Evolutionary conservation across 352 stramenopile genomes (phyloP), one percentile per base, ranked within the genome.

Genomic region (Blastocystis sp.): DNA sequence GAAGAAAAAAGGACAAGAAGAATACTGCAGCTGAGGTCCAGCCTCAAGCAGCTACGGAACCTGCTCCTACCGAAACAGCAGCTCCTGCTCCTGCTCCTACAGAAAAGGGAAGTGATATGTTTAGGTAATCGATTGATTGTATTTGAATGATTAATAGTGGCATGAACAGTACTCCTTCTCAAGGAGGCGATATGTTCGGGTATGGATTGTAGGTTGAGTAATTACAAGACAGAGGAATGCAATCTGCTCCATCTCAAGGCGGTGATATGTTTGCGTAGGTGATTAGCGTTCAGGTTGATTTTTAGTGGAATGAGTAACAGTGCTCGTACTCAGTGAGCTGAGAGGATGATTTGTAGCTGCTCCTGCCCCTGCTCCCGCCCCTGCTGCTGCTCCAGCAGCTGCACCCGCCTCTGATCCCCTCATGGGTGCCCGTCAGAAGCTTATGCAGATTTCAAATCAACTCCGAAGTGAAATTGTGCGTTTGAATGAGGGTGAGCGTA

Each of bases 401-500:
- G 1, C 54, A 13, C 30, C 17, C 6, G 22, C 42, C 44, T 24
- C 69, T 17, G 77, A 88, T 70, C 48, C 77, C 37, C 54, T 88
- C 24, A 88, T 77, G 58, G 77, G 58, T 78, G 54, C 77, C 48
- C 58, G 62, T 37, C 77, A 88, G 62, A 88, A 88, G 57, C 35
- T 88, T 33, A 88, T 88, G 77, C 77, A 88, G 62, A 77, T 88
- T 59, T 73, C 77, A 30, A 88, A 88, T 53, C 77, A 88, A 53
- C 77, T 88, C 19, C 77, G 77, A 22, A 88, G 77, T 53, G 77
- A 88, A 33, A 37, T 88, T 5, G 62, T 88, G 2, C 77, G 77
- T 78, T 42, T 88, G 58, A 77, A 88, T 48, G 77, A 88, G 27
- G 77, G 58, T 15, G 77, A 88, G 40, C 58, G 62, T 27, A 88